Percentiles rank a stretch among this genome's conserved stretches.
These are phyloP conservation scores for Crucihimalaya himalaica DNA, from an alignment of 345 rosid species.

Conservation along the genomic window DNA sequence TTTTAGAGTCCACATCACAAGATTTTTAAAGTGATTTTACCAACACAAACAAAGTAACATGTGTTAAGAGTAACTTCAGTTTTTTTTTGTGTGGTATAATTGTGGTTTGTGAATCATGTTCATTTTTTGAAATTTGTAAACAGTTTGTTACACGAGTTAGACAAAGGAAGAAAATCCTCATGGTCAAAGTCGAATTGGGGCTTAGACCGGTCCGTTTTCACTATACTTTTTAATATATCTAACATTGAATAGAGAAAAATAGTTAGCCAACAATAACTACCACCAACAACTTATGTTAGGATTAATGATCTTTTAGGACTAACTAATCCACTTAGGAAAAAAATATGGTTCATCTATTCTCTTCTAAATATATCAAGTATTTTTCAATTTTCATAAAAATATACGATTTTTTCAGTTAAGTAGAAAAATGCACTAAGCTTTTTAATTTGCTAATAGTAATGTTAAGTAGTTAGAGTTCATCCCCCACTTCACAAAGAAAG, in stretches of 20 bases:
- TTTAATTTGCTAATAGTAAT: not conserved
- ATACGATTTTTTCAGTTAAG: too few relatives aligned
- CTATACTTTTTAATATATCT: not conserved
- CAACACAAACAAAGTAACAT: too few relatives aligned
- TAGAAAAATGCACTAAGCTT: too few relatives aligned
- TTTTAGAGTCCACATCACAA: not conserved
- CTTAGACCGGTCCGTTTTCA: not conserved
- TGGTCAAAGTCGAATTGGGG: not conserved
- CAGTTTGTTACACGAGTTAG: not conserved
- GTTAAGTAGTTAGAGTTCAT: not conserved
- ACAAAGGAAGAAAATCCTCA: not conserved
- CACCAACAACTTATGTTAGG: constrained; percentile 8
- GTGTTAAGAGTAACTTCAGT: not conserved
- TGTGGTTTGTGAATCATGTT: not conserved
- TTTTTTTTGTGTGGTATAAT: too few relatives aligned
- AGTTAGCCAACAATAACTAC: constrained; percentile 11
- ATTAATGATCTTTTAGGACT: constrained; percentile 1
- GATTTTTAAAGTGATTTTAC: too few relatives aligned
- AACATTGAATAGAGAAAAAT: not conserved
- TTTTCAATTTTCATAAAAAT: too few relatives aligned
- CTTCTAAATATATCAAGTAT: too few relatives aligned
- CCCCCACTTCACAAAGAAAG: not conserved
- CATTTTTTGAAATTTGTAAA: not conserved
- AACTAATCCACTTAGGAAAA: constrained; percentile 11
- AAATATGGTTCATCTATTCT: not conserved